Evolutionary conservation across 2,329 filamentous ascomycete species (phyloP).

Genomic region (Cercospora brassicicola): DNA sequence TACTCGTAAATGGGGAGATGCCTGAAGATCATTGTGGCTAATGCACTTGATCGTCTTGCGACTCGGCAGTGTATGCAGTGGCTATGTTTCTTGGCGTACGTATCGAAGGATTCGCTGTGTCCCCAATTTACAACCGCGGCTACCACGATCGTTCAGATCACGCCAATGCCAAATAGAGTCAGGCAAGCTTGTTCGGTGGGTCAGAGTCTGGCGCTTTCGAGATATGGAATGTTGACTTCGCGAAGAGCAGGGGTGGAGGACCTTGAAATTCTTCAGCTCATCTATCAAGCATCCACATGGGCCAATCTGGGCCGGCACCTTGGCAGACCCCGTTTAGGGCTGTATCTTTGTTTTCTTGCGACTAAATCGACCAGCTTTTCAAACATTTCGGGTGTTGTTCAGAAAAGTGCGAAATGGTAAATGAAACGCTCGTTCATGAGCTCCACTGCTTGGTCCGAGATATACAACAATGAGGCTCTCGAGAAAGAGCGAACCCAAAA

Average conservation of each 20-base stretch:
- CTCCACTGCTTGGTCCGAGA: background rate
- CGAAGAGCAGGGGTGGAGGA: background rate
- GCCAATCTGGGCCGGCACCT: background rate
- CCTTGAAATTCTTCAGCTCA: background rate
- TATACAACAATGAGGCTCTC: background rate
- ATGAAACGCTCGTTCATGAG: background rate
- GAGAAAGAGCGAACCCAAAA: background rate
- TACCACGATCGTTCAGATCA: background rate
- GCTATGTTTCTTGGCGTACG: conserved; percentile 5
- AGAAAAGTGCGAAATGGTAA: background rate
- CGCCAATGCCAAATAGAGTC: background rate
- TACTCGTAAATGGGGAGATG: background rate
- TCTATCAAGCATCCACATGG: background rate
- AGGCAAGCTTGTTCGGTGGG: background rate
- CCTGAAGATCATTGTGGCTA: background rate
- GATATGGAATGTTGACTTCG: background rate
- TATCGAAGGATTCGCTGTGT: background rate
- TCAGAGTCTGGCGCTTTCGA: background rate
- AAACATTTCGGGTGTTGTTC: background rate
- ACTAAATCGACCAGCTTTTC: background rate
- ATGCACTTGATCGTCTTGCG: background rate
- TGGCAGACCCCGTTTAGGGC: background rate
- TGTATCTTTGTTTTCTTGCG: background rate
- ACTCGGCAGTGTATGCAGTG: background rate
- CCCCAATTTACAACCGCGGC: background rate